These are phyloP conservation scores for Symbiodinium natans DNA, from an alignment of 73 alveolate species.

Conservation along the genomic window DNA sequence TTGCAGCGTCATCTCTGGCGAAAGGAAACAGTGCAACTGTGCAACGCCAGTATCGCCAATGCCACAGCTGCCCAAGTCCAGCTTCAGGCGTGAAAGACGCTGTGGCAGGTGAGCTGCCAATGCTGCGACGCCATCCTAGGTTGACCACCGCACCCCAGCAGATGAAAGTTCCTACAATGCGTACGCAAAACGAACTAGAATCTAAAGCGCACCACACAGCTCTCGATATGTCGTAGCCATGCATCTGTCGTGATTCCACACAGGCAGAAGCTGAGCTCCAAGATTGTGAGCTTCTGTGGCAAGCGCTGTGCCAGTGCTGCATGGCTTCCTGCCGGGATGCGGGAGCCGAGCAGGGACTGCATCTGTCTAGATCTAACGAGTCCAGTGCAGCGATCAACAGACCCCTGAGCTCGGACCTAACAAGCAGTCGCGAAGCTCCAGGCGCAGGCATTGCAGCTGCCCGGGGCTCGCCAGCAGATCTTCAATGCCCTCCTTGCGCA, in stretches of 20 bases:
- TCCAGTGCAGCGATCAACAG: too few species aligned
- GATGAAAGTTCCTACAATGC: too few species aligned
- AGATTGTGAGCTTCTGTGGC: background rate
- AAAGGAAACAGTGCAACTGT: background rate
- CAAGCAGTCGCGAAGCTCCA: conserved; percentile 20
- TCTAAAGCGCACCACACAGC: background rate
- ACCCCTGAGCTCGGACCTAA: background rate
- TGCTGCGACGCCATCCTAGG: background rate
- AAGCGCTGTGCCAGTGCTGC: background rate
- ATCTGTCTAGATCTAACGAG: too few species aligned
- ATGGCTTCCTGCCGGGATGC: background rate
- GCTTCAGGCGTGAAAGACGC: conserved; percentile 7
- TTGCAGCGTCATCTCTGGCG: too few species aligned
- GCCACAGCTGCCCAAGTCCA: conserved; percentile 23
- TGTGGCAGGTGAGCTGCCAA: conserved; percentile 9
- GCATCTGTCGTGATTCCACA: background rate
- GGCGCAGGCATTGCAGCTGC: background rate
- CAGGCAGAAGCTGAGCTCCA: conserved; percentile 13
- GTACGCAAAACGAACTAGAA: too few species aligned
- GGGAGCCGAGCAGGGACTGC: too few species aligned
- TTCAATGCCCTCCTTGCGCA: background rate
- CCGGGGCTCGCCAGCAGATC: background rate
- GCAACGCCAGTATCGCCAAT: background rate
- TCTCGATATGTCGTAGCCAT: background rate
- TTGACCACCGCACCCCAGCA: too few species aligned